A percentile compares a stretch with the other conserved stretches of the same genome.
Evolutionary conservation across 495 filamentous ascomycete species (phyloP).

Genomic region (Aspergillus diversus): DNA sequence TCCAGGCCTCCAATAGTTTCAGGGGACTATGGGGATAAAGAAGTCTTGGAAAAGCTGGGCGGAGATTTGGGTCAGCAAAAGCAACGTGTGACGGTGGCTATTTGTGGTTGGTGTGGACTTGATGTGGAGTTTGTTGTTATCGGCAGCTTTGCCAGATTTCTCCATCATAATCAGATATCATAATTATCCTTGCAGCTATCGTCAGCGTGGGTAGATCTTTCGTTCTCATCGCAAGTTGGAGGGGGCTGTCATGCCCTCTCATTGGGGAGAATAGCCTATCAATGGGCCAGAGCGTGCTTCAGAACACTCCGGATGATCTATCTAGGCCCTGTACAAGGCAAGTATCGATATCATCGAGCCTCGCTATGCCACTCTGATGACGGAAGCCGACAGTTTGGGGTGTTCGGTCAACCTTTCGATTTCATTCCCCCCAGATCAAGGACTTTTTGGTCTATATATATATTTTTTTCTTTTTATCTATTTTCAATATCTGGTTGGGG

Average conservation of each 20-base stretch:
- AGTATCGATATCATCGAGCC: background rate
- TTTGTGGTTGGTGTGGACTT: constrained; percentile 37
- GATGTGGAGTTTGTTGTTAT: constrained; percentile 26
- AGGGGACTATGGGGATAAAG: constrained; percentile 20
- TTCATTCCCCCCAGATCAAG: no score
- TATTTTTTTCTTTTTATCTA: no score
- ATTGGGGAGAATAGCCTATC: background rate
- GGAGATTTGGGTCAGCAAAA: constrained; percentile 14
- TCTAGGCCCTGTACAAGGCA: background rate
- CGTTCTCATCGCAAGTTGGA: background rate
- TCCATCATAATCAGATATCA: constrained; percentile 16
- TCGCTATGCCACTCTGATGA: background rate
- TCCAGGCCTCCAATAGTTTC: constrained; percentile 21
- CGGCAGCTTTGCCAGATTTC: constrained; percentile 17
- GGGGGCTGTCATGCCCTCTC: background rate
- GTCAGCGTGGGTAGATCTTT: constrained; percentile 3
- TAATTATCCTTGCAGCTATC: constrained; percentile 11
- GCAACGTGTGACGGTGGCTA: constrained; percentile 33
- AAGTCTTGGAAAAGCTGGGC: constrained; percentile 22
- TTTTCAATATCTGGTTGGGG: no score
- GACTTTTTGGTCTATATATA: no score
- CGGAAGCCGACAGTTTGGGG: constrained; percentile 1
- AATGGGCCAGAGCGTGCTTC: constrained; percentile 4
- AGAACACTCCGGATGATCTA: constrained; percentile 4
- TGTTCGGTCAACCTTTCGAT: background rate